Evolutionary conservation across 2,329 filamentous ascomycete species (phyloP).

Genomic region (Venturia carpophila): DNA sequence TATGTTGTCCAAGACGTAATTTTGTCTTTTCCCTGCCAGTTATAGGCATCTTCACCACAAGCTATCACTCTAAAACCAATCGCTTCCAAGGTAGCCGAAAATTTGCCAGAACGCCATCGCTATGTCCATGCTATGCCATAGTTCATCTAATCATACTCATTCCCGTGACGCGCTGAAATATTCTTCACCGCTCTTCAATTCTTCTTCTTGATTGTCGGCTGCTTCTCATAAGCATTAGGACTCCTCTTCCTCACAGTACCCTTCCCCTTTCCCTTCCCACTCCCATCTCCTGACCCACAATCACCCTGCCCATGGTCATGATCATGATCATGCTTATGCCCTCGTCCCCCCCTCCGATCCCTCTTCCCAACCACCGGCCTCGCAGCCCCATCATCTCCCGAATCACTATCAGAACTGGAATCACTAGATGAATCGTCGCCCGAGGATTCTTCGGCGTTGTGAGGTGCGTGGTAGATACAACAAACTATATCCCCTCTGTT

Average conservation of each 20-base stretch:
- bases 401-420: slow-evolving; percentile 43
- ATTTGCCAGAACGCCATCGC: not conserved
- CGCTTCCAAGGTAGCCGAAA: not conserved
- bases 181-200: not conserved
- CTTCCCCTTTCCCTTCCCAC: slow-evolving; percentile 32
- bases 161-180: not conserved
- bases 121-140: slow-evolving; percentile 22
- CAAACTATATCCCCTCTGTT: slow-evolving; percentile 57
- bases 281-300: slow-evolving; percentile 18
- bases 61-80: not conserved
- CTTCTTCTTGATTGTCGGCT: slow-evolving; percentile 45
- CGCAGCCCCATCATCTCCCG: slow-evolving; percentile 46
- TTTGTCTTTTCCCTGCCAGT: not conserved
- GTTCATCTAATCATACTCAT: not conserved
- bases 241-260: slow-evolving; percentile 49
- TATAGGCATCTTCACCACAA: not conserved
- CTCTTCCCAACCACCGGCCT: slow-evolving; percentile 30
- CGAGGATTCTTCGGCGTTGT: slow-evolving; percentile 74
- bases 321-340: slow-evolving; percentile 30
- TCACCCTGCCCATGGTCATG: slow-evolving; percentile 35
- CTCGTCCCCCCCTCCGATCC: slow-evolving; percentile 5
- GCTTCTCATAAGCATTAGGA: slow-evolving; percentile 75
- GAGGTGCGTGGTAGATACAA: slow-evolving; percentile 93
- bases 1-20: not conserved
- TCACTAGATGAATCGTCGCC: slow-evolving; percentile 47